Evolutionary conservation across 208 protist species (phyloP).

Genomic region (Leishmania arabica): DNA sequence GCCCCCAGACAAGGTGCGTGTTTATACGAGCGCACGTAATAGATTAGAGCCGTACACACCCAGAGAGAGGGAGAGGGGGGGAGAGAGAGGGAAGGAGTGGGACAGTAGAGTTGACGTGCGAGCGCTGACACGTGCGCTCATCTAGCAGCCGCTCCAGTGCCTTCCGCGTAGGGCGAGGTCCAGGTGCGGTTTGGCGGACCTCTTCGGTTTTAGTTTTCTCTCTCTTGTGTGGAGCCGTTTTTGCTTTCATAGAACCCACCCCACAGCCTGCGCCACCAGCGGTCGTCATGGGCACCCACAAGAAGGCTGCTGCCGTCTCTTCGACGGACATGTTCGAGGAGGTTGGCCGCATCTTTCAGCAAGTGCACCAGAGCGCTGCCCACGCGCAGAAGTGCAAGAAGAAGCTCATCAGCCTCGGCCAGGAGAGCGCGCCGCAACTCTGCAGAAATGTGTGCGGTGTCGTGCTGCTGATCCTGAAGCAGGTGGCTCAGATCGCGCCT

Average conservation of each 20-base stretch:
- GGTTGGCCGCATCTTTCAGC: conserved; percentile 77
- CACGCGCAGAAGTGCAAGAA: conserved; percentile 69
- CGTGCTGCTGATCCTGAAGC: conserved; percentile 73
- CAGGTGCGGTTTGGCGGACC: neutral
- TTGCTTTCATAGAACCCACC: neutral
- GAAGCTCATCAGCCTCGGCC: conserved; percentile 38
- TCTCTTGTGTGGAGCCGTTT: neutral
- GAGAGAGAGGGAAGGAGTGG: neutral
- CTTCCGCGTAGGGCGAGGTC: neutral
- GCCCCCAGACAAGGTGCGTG: neutral
- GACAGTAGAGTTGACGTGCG: neutral
- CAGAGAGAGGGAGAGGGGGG: neutral
- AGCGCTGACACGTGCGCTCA: neutral
- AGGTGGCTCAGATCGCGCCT: conserved; percentile 61
- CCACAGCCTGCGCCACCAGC: neutral
- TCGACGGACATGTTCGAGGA: conserved; percentile 15
- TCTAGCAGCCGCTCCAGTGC: neutral
- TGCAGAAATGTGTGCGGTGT: conserved; percentile 54
- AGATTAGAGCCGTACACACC: conserved; percentile 2
- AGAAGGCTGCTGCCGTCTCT: neutral
- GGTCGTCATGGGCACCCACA: conserved; percentile 17
- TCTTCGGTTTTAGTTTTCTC: neutral
- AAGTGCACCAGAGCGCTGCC: conserved; percentile 77
- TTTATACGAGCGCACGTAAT: neutral
- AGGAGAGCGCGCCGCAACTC: conserved; percentile 8